Base-by-base conservation (phyloP, 352 stramenopile genomes). In the Phytophthora podocarpi region DNA sequence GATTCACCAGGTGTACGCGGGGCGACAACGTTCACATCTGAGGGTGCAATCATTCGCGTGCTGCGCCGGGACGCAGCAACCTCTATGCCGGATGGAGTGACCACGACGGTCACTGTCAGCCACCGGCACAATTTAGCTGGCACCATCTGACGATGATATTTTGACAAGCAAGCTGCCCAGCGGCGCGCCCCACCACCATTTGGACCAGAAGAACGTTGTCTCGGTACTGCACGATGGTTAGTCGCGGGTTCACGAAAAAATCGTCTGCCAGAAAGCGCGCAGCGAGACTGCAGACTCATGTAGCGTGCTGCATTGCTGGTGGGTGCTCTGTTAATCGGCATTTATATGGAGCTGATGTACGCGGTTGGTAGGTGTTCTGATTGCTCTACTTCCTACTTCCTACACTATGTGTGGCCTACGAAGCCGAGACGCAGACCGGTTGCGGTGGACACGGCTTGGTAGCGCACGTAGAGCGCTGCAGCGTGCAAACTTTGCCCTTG, bases 11-110 rank as follows among this genome's bases (percentile, higher is more conserved):
- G 49, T 51, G 58, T 36, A 32, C 21, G 37, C 48, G 16, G 16
- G 10, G 27, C 46, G 49, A 40, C 35, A 56, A 53, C 30, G 30
- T 36, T 28, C 60, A 69, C 35, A 68, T 68, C 59, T 6, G 34
- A 56, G 36, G 59, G 53, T 56, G 3, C 37, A 58, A 26, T 50
- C 52, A 16, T 49, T 40, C 50, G 42, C 30, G 52, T 52, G 37
- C 23, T 57, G 21, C 26, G 52, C 46, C 59, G 43, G 59, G 59
- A 48, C 57, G 41, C 30, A 27, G 20, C 24, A 23, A 40, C 34
- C 59, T 67, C 59, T 62, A 60, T 66, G 45, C 32, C 39, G 24
- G 18, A 15, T 40, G n/a, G 18, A 52, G 16, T 40, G 23, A 43
- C 46, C 31, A 8, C 21, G 32, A 37, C 39, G n/a, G n/a, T n/a